A percentile compares a stretch with the other conserved stretches of the same genome.
phyloP scores from a whole-genome alignment of 1,139 yeast species.

The Scheffersomyces lignicola region DNA sequence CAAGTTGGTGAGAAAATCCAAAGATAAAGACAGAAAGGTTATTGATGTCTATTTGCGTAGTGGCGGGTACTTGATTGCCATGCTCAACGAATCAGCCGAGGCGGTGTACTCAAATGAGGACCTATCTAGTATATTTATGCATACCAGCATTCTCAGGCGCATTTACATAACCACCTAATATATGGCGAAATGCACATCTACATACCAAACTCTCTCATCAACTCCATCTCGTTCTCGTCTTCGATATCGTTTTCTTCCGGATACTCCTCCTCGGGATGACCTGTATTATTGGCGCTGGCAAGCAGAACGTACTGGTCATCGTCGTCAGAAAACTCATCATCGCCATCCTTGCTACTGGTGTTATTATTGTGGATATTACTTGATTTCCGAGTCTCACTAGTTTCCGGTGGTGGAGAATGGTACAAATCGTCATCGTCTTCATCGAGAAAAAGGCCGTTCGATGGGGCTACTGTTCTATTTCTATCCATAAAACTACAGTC shows the following conservation, averaged over 20 bases:
- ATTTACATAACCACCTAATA: conserved; percentile 29
- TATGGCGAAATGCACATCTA: conserved; percentile 9
- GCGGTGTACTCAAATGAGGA: conserved; percentile 38
- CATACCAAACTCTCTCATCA: conserved; percentile 42
- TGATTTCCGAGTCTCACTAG: not conserved
- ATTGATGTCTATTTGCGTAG: conserved; percentile 49
- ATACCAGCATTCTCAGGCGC: conserved; percentile 40
- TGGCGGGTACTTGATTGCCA: conserved; percentile 60
- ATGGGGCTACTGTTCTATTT: not conserved
- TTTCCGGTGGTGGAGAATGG: conserved; percentile 9
- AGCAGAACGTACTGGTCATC: conserved; percentile 14
- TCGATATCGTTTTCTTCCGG: conserved; percentile 18
- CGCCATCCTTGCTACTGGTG: conserved; percentile 10
- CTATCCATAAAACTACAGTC: conserved; percentile 36
- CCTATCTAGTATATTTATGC: conserved; percentile 47
- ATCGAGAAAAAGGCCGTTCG: conserved; percentile 11
- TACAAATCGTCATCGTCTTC: conserved; percentile 23
- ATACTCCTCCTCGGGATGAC: conserved; percentile 9
- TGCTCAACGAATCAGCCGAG: conserved; percentile 36
- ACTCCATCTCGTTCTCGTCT: conserved; percentile 33
- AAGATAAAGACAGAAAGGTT: conserved; percentile 16
- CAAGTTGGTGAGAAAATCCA: conserved; percentile 38
- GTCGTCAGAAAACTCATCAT: conserved; percentile 23
- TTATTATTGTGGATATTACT: not conserved
- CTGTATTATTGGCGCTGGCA: conserved; percentile 1